Percentiles rank a stretch among this genome's conserved stretches.
Conservation (phyloP, 108 stramenopile species). For the Fragilaria crotonensis region DNA sequence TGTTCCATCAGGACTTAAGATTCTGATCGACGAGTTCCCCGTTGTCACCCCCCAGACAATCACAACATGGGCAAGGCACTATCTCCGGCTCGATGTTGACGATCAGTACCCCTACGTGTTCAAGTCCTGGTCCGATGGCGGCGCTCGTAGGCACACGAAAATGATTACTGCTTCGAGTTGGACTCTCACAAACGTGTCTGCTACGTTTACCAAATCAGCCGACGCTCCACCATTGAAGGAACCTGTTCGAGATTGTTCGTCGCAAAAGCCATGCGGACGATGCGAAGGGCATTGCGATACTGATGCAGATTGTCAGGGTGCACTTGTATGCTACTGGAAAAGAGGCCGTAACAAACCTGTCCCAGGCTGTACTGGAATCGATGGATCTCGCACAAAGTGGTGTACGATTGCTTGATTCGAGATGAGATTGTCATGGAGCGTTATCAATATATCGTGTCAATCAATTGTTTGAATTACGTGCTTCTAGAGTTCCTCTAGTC, state of each 20-base stretch:
- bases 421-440: too few species aligned
- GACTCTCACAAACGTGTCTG: not conserved
- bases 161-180: too few species aligned
- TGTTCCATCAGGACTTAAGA: constrained; percentile 14
- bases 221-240: not conserved
- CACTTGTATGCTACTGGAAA: not conserved
- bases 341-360: not conserved
- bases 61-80: constrained; percentile 21
- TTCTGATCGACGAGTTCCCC: constrained; percentile 9
- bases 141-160: not conserved
- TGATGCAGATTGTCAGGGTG: not conserved
- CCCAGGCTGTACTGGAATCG: not conserved
- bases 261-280: not conserved
- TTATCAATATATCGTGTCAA: too few species aligned
- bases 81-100: constrained; percentile 6
- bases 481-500: too few species aligned
- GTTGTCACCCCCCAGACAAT: constrained; percentile 10
- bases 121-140: constrained; percentile 9
- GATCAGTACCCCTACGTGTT: constrained; percentile 11
- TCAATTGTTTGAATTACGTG: too few species aligned
- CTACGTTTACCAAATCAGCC: not conserved
- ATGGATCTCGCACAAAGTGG: not conserved
- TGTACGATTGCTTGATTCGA: not conserved
- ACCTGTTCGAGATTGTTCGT: not conserved
- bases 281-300: not conserved